Base-by-base conservation (phyloP, 768 basidiomycete genomes). In the Neoboletus magnificus region DNA sequence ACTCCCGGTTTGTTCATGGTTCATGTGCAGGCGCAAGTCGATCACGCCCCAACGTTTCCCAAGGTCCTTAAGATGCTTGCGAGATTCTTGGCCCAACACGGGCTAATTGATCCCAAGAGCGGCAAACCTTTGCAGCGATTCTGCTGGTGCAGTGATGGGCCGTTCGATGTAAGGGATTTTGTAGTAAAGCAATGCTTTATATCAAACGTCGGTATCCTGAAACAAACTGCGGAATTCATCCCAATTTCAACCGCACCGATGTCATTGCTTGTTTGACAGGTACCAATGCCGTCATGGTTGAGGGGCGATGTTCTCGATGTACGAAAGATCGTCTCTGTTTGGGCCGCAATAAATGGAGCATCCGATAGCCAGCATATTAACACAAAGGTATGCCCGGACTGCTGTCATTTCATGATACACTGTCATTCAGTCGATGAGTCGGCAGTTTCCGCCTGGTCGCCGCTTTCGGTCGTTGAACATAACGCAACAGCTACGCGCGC, bases 161-260 rank as follows among this genome's bases (percentile, higher is more conserved):
- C 91, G 16, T 92, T 82, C 62, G 91, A 92, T 69, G 70, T 93
- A 47, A 79, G 88, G 58, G 88, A 93, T 72, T 93, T 93, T 62
- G 82, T 93, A 53, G 84, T 90, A 47, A 94, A 93, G 70, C 91
- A 93, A 69, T 92, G 87, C 66, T 93, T 91, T 69, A 90, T 93
- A 63, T 93, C 91, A 46, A 82, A 85, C 70, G 87, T 86, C 52
- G 60, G 77, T 74, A 53, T 60, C 53, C 32, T 33, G 52, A 54
- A 47, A 35, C 37, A 43, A 43, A 45, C 11, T 30, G 48, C 54
- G 48, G 23, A 56, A 52, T 52, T 29, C 37, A 37, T 13, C n/a
- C n/a, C 27, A 8, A 30, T 50, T 52, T 50, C 65, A 33, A 59
- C 27, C 40, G n/a, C 44, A n/a, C 39, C 53, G 48, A 55, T 48